Base-by-base conservation (phyloP, 1,284 basidiomycete species). In the Ceratobasidium sp. region DNA sequence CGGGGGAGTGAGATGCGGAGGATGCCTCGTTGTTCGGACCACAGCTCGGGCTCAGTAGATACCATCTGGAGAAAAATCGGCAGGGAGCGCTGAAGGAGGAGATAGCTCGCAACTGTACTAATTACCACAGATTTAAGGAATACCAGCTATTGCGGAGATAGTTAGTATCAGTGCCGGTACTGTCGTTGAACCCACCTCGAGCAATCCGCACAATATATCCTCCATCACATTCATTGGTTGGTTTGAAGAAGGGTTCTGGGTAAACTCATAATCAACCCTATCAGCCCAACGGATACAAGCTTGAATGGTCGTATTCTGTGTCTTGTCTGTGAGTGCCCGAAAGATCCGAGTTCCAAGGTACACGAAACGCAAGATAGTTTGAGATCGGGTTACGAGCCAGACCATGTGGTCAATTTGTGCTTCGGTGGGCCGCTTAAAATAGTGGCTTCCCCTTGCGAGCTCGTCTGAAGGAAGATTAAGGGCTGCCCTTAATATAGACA, bases 271-370 rank as follows among this genome's bases (percentile, higher is more conserved):
- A 13, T 67, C 62, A 40, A 42, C 53, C 8, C 27, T 52, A 40
- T 53, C 40, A 6, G 54, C 34, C 62, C 62, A 67, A 15, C 54
- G 35, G 5, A 43, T 15, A 45, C 29, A 67, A 3, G 50, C 35
- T n/a, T 45, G 38, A 20, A 54, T 25, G 6, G 25, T 29, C 7
- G 8, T 17, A 31, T 10, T 2, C 4, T 20, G 5, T 0, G 32
- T 1, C 13, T 25, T 54, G 40, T 45, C 52, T 17, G 35, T 29
- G n/a, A 67, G 62, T 8, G 27, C 29, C 34, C 54, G 22, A 50
- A 54, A 67, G 13, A 67, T 32, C 34, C 40, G 53, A 15, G 52
- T 27, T 17, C 50, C 62, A 3, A 67, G 50, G 29, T 67, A 67
- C 47, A 53, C 29, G 12, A 50, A 50, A 32, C 62, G 38, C 2